These are phyloP conservation scores for Thielaviopsis musarum DNA, from an alignment of 2,329 filamentous ascomycete species.

Conservation along the genomic window DNA sequence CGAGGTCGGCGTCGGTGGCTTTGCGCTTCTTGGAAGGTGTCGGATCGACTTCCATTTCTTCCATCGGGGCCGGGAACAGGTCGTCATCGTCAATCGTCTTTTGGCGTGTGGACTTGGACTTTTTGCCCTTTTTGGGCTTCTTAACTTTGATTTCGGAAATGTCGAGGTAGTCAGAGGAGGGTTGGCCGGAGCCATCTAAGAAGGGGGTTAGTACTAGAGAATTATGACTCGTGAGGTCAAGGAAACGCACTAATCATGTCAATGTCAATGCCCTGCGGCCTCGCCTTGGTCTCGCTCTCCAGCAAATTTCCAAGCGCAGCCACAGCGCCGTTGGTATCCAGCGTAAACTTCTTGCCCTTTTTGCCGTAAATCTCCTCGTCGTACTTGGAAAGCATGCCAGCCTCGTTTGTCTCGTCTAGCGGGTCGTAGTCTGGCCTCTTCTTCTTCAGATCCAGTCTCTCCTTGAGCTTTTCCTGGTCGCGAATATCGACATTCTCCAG, in stretches of 20 bases:
- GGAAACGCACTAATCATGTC: conserved; percentile 49
- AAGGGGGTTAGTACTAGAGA: conserved; percentile 19
- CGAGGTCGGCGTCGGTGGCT: conserved; percentile 50
- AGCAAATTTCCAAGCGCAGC: conserved; percentile 44
- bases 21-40: conserved; percentile 41
- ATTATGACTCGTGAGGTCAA: conserved; percentile 18
- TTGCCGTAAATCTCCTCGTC: conserved; percentile 91
- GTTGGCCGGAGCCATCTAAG: conserved; percentile 7
- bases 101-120: conserved; percentile 57
- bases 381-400: conserved; percentile 69
- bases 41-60: conserved; percentile 59
- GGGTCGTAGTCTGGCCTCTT: conserved; percentile 81
- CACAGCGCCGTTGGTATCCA: conserved; percentile 60
- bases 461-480: conserved; percentile 54
- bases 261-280: conserved; percentile 59
- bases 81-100: conserved; percentile 49
- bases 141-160: conserved; percentile 77
- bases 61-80: conserved; percentile 27
- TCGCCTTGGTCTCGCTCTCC: conserved; percentile 30
- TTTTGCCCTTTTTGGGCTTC: conserved; percentile 90
- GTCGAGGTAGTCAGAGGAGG: conserved; percentile 76
- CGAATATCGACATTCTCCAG: conserved; percentile 60
- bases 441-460: conserved; percentile 76
- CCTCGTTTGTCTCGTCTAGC: conserved; percentile 48
- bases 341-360: conserved; percentile 71